These are phyloP conservation scores for Termitomyces sp. DNA, from an alignment of 768 basidiomycete genomes.

Conservation along the genomic window DNA sequence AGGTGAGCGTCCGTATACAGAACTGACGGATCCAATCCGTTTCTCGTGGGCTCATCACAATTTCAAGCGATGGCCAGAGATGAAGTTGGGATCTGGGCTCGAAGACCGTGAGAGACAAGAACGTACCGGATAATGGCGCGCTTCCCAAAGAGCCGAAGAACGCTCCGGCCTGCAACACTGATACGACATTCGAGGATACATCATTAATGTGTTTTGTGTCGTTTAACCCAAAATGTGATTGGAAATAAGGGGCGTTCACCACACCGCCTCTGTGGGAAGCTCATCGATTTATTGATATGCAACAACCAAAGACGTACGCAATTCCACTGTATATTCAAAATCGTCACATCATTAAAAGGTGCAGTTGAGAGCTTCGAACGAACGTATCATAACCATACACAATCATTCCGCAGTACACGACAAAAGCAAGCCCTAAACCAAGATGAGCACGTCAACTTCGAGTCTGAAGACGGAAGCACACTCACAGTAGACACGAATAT, in stretches of 20 bases:
- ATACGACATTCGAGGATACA: constrained; percentile 80
- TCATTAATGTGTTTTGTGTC: constrained; percentile 37
- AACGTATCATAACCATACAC: constrained; percentile 27
- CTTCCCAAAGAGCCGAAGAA: constrained; percentile 80
- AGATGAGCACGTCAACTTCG: background rate
- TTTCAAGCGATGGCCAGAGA: background rate
- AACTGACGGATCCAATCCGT: background rate
- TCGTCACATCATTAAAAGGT: background rate
- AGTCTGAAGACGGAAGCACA: background rate
- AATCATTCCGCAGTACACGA: constrained; percentile 25
- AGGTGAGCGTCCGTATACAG: background rate
- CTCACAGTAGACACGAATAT: constrained; percentile 23
- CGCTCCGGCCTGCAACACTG: constrained; percentile 83
- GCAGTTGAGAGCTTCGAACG: background rate
- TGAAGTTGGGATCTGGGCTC: background rate
- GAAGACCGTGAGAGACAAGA: background rate
- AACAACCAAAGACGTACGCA: constrained; percentile 13
- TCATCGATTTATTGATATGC: background rate
- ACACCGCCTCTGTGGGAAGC: constrained; percentile 18
- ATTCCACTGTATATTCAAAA: constrained; percentile 17
- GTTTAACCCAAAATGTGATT: constrained; percentile 57
- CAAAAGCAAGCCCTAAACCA: constrained; percentile 22
- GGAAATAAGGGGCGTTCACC: constrained; percentile 48
- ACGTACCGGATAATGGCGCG: constrained; percentile 64
- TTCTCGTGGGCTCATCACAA: background rate